Conservation (phyloP, 2,329 filamentous ascomycete genomes). For the Penicillium concentricum region DNA sequence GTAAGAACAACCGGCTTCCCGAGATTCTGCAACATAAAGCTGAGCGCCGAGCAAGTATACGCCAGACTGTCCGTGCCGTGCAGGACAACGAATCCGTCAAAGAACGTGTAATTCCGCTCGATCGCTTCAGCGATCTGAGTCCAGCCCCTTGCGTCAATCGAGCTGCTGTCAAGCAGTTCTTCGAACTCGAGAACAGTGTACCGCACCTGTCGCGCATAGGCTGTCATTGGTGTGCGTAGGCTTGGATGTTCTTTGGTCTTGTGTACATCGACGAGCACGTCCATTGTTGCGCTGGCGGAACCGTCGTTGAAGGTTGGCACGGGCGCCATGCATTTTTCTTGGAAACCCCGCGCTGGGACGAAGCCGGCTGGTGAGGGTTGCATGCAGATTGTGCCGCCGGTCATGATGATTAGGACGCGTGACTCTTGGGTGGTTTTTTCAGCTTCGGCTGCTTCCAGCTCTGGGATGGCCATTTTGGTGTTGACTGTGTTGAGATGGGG, state of each 20-base stretch:
- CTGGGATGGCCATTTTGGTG: conserved; percentile 25
- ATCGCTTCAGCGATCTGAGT: conserved; percentile 78
- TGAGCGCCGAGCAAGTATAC: conserved; percentile 85
- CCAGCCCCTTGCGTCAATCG: conserved; percentile 84
- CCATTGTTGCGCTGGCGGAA: conserved; percentile 56
- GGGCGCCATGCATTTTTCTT: conserved; percentile 77
- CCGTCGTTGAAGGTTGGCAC: conserved; percentile 83
- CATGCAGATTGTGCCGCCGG: conserved; percentile 84
- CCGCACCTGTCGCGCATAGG: conserved; percentile 76
- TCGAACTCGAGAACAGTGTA: conserved; percentile 84
- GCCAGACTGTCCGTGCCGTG: conserved; percentile 88
- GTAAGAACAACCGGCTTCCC: conserved; percentile 91
- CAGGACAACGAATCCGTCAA: conserved; percentile 86
- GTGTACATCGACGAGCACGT: conserved; percentile 54
- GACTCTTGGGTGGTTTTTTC: conserved; percentile 61
- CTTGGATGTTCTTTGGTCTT: conserved; percentile 59
- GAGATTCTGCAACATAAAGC: conserved; percentile 88
- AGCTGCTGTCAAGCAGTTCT: conserved; percentile 82
- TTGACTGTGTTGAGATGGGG: neutral
- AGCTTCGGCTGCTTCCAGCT: conserved; percentile 20
- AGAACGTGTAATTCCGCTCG: conserved; percentile 79
- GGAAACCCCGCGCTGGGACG: conserved; percentile 75
- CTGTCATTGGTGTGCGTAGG: conserved; percentile 74
- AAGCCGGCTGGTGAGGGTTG: conserved; percentile 75
- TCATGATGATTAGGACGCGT: conserved; percentile 85